phyloP scores from a whole-genome alignment of 495 filamentous ascomycete genomes.

The Penicillium silybi region DNA sequence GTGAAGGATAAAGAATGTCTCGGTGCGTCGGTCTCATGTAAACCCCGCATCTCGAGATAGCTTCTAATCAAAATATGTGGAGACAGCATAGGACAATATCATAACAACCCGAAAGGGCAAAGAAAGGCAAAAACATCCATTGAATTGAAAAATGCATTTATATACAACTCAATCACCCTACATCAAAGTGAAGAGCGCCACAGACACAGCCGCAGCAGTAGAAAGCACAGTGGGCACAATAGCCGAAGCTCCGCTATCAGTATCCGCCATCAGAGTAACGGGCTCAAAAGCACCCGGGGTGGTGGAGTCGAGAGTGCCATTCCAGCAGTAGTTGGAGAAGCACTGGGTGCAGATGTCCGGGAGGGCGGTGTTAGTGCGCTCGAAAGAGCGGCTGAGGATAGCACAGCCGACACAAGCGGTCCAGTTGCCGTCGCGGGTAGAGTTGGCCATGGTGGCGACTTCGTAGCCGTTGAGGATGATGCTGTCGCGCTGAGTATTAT shows the following conservation, averaged over 20 bases:
- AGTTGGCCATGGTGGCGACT: constrained; percentile 76
- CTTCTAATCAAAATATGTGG: no score
- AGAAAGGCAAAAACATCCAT: background rate
- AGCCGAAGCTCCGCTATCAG: constrained; percentile 2
- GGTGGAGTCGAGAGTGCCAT: constrained; percentile 33
- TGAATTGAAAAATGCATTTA: background rate
- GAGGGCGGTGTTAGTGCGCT: constrained; percentile 59
- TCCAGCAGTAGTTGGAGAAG: constrained; percentile 80
- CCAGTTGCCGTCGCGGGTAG: constrained; percentile 69
- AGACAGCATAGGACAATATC: background rate
- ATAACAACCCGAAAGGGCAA: background rate
- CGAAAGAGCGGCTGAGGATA: constrained; percentile 69
- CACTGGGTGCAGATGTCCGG: constrained; percentile 68
- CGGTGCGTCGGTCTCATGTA: no score
- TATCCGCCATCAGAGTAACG: constrained; percentile 12
- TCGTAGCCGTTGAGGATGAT: constrained; percentile 84
- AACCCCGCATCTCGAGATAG: no score
- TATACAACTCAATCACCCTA: constrained; percentile 9
- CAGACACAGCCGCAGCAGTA: constrained; percentile 16
- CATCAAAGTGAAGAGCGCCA: constrained; percentile 24
- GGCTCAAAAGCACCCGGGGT: constrained; percentile 31
- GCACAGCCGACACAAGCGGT: constrained; percentile 81
- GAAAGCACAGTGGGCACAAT: constrained; percentile 18
- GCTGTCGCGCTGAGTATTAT: constrained; percentile 59
- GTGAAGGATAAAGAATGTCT: no score